These are phyloP conservation scores for Ampelocalamus luodianensis DNA, from an alignment of 176 grass and related monocot genomes.

Conservation along the genomic window DNA sequence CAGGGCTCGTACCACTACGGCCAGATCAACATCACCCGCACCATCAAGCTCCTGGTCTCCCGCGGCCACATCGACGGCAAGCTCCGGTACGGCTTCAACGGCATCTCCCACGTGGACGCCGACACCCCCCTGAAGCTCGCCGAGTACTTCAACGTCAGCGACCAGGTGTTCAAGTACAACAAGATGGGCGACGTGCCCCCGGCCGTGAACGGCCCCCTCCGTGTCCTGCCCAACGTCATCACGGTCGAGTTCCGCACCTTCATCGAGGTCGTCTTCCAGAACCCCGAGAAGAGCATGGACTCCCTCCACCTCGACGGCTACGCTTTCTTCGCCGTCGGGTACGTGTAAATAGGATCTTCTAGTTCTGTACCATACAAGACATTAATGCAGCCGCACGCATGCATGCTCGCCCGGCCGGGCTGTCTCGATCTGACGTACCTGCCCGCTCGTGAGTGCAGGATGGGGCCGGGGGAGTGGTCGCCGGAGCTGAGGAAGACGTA, in stretches of 20 bases:
- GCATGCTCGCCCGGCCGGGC: neutral
- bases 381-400: neutral
- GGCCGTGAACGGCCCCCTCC: slow-evolving; percentile 19
- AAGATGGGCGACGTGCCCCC: slow-evolving; percentile 56
- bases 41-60: slow-evolving; percentile 71
- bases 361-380: too few relatives aligned
- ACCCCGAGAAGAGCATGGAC: slow-evolving; percentile 79
- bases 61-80: slow-evolving; percentile 53
- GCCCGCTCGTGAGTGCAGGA: slow-evolving; percentile 17
- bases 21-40: slow-evolving; percentile 89
- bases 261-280: slow-evolving; percentile 88
- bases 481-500: slow-evolving; percentile 56
- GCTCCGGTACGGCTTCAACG: slow-evolving; percentile 68
- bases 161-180: slow-evolving; percentile 71
- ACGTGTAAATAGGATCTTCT: neutral
- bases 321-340: slow-evolving; percentile 90
- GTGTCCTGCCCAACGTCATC: slow-evolving; percentile 63
- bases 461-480: slow-evolving; percentile 66
- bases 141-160: slow-evolving; percentile 74
- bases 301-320: slow-evolving; percentile 81
- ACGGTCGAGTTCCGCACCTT: slow-evolving; percentile 69
- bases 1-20: slow-evolving; percentile 99
- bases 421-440: neutral
- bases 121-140: slow-evolving; percentile 74
- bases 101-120: slow-evolving; percentile 60